Conservation (phyloP, 1,284 basidiomycete genomes). For the Coriolopsis trogii region DNA sequence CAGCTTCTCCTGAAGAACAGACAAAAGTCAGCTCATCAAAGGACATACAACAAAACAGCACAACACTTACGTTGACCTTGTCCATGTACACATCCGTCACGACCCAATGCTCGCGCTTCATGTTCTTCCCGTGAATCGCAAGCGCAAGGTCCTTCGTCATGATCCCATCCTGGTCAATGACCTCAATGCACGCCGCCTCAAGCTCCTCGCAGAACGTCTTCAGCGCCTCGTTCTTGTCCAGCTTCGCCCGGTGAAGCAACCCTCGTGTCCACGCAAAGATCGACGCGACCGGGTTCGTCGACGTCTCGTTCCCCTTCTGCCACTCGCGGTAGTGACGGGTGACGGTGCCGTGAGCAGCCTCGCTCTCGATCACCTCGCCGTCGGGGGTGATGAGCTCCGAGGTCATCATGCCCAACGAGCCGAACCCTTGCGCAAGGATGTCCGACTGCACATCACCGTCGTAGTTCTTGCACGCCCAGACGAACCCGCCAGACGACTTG, state of each 20-base stretch:
- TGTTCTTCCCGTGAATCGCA: slow-evolving; percentile 90
- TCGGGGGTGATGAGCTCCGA: slow-evolving; percentile 96
- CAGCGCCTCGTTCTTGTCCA: slow-evolving; percentile 84
- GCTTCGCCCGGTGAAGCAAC: slow-evolving; percentile 89
- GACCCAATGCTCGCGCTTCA: slow-evolving; percentile 94
- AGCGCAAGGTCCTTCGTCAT: slow-evolving; percentile 99
- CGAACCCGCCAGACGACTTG: slow-evolving; percentile 96
- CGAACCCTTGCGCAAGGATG: slow-evolving; percentile 94
- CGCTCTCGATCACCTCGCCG: slow-evolving; percentile 88
- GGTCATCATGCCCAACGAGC: slow-evolving; percentile 97
- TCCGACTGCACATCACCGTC: slow-evolving; percentile 94
- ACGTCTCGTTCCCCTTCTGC: slow-evolving; percentile 95
- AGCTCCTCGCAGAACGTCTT: slow-evolving; percentile 79
- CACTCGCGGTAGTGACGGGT: slow-evolving; percentile 97
- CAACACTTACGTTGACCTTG: slow-evolving; percentile 71
- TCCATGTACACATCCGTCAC: slow-evolving; percentile 92
- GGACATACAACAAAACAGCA: neutral
- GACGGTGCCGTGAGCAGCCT: slow-evolving; percentile 94
- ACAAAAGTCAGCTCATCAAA: slow-evolving; percentile 3
- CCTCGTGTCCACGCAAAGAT: slow-evolving; percentile 99
- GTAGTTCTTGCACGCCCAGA: slow-evolving; percentile 98
- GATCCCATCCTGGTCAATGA: slow-evolving; percentile 86
- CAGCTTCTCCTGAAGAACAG: slow-evolving; percentile 51
- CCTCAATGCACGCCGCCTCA: slow-evolving; percentile 89
- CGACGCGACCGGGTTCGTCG: slow-evolving; percentile 97